Evolutionary conservation across 176 grass and related monocot genomes (phyloP).

Genomic region (Triticum turgidum): DNA sequence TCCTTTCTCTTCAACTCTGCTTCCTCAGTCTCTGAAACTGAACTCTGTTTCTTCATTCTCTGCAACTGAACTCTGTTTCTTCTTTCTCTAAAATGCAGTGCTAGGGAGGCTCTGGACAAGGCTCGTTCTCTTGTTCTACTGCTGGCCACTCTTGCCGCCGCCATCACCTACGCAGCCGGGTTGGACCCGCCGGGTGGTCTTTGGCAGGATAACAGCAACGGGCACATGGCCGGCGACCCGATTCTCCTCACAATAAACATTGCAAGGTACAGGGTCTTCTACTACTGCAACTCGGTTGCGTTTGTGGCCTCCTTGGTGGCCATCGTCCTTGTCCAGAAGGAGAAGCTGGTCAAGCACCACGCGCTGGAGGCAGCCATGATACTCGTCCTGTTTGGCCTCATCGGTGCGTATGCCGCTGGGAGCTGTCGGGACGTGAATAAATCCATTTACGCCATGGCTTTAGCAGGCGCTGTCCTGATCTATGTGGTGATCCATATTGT

Average conservation of each 20-base stretch:
- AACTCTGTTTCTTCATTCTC: no score
- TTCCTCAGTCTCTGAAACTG: not conserved
- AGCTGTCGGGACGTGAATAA: not conserved
- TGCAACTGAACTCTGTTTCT: not conserved
- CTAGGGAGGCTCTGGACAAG: not conserved
- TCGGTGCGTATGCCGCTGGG: not conserved
- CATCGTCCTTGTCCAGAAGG: slow-evolving; percentile 15
- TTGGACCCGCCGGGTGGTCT: no score
- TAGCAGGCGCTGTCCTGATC: not conserved
- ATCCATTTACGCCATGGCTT: no score
- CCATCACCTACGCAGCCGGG: no score
- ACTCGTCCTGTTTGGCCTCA: no score
- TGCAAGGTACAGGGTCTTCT: slow-evolving; percentile 23
- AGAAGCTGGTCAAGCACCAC: not conserved
- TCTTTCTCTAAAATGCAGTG: no score
- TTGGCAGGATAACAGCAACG: not conserved
- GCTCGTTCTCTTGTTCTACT: slow-evolving; percentile 30
- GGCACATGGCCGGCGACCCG: not conserved
- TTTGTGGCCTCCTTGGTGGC: slow-evolving; percentile 39
- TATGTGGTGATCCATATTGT: no score
- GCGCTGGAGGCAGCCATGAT: not conserved
- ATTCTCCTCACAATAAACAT: not conserved
- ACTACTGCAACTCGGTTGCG: slow-evolving; percentile 37
- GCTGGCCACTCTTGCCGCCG: slow-evolving; percentile 45
- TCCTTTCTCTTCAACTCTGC: no score